Evolutionary conservation across 192 early-diverging fungal genomes (phyloP), one percentile per base, ranked within the genome.

Genomic region (Lobulomyces angularis): DNA sequence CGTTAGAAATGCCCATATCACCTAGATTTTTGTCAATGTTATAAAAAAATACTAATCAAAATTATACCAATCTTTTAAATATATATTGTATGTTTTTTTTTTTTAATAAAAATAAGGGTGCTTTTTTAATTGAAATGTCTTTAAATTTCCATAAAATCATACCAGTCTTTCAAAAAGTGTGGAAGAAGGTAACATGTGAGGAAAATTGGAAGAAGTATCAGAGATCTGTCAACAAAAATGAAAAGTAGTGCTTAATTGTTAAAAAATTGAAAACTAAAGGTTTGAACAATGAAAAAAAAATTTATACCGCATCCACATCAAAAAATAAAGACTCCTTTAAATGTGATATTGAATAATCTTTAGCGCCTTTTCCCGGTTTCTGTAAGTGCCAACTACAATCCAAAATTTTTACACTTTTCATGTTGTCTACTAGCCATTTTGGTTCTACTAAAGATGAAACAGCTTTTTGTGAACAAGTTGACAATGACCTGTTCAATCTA

Each of bases 331-430:
- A 12, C 31, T 57, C 65, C 50, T 51, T 28, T 37, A 79, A 70
- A 41, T 82, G 81, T 35, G 63, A 59, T 14, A 67, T 53, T 11
- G 63, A 41, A 64, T 70, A 89, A 56, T 91, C 86, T 37, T 59
- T 28, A 8, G 51, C 43, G 36, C 46, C 43, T 30, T 53, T 30
- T 16, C 18, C 18, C 6, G 20, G 22, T n/a, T 72, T 73, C 7
- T 86, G 85, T 62, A 92, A 79, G 61, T 93, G 81, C 89, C 89
- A 97, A 11, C 84, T 86, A 24, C 82, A 83, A 61, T 97, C 92
- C 1, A 97, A 51, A 2, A 86, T 62, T n/a, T 81, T 75, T 39
- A 90, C 77, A 1, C 50, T 48, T 26, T 59, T 46, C 20, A 80
- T 55, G 53, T 81, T 74, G 25, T 58, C 59, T 29, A 46, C 56